Base-by-base conservation (phyloP, 2,329 filamentous ascomycete species). In the Paramyrothecium sp. region DNA sequence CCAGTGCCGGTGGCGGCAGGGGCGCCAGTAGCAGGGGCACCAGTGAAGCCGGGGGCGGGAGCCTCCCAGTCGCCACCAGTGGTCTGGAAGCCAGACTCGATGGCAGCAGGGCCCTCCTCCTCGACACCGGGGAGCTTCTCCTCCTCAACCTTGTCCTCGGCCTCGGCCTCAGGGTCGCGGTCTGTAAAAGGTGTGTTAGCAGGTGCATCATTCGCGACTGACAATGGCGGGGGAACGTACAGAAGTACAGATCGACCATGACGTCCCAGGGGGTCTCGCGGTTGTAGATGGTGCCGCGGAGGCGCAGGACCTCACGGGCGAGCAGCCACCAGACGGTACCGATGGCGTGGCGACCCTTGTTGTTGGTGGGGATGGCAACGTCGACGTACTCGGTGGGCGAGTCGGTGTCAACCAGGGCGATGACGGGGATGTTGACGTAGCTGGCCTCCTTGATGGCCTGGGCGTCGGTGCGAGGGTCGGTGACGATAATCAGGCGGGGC, bases 361-460 rank as follows among this genome's bases (percentile, higher is more conserved):
- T 99, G 92, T 99, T 99, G 85, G 95, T 97, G 75, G 95, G 95
- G 82, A 99, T 99, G 81, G 95, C 95, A 80, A 98, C 92, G 77
- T 99, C 95, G 78, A 99, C 95, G 85, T 94, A 99, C 84, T 99
- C 94, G 80, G 95, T 98, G 74, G 95, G 95, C 62, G 95, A 98
- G 86, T 99, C 95, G 76, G 94, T 97, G 83, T 99, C 95, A 85
- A 91, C 95, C 71, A 99, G 93, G 74, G 92, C 95, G 75, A 99
- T 97, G 81, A 99, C 95, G 77, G 95, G 95, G 78, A 99, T 98
- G 89, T 99, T 99, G 85, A 99, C 95, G 83, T 99, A 99, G 77
- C 90, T 95, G 78, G 96, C 95, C 87, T 99, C 95, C 90, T 97
- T 98, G 89, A 99, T 99, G 76, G 95, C 95, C 89, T 99, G 95